Conservation (phyloP, 1,284 basidiomycete genomes). For the Megacollybia platyphylla region DNA sequence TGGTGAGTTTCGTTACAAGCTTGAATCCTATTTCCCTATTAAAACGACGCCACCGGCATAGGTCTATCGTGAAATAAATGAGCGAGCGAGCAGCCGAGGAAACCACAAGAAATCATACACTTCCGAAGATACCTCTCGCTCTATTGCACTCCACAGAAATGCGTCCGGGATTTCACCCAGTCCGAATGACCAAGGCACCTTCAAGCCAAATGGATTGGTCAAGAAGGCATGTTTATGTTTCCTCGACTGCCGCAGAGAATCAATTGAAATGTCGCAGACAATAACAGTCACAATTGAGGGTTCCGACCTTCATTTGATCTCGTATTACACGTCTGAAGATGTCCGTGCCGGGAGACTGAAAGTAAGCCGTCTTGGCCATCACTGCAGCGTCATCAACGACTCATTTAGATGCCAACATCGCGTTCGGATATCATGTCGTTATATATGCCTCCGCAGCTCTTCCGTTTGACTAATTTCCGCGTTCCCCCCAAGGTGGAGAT, state of each 20-base stretch:
- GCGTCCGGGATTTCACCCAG: conserved; percentile 12
- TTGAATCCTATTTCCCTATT: background rate
- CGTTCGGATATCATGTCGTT: conserved; percentile 54
- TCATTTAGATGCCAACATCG: conserved; percentile 37
- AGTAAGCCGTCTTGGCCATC: conserved; percentile 15
- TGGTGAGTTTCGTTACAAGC: conserved; percentile 30
- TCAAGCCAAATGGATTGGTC: conserved; percentile 57
- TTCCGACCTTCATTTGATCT: conserved; percentile 68
- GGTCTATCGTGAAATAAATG: conserved; percentile 67
- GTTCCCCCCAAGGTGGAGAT: conserved; percentile 59
- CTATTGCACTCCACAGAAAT: conserved; percentile 17
- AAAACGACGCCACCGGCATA: conserved; percentile 13
- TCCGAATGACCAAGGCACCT: conserved; percentile 41
- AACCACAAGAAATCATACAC: conserved; percentile 31
- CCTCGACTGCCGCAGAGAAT: background rate
- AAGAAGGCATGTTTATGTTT: conserved; percentile 42
- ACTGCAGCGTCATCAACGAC: conserved; percentile 3
- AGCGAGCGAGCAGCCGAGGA: conserved; percentile 40
- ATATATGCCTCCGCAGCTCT: conserved; percentile 54
- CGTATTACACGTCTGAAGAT: conserved; percentile 71
- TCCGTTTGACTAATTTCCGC: conserved; percentile 60
- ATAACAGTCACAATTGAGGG: conserved; percentile 68
- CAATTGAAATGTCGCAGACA: conserved; percentile 30
- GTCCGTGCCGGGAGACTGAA: conserved; percentile 50
- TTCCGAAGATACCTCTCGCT: conserved; percentile 22